phyloP scores from a whole-genome alignment of 768 basidiomycete genomes.

The Phlebiopsis flavidoalba region DNA sequence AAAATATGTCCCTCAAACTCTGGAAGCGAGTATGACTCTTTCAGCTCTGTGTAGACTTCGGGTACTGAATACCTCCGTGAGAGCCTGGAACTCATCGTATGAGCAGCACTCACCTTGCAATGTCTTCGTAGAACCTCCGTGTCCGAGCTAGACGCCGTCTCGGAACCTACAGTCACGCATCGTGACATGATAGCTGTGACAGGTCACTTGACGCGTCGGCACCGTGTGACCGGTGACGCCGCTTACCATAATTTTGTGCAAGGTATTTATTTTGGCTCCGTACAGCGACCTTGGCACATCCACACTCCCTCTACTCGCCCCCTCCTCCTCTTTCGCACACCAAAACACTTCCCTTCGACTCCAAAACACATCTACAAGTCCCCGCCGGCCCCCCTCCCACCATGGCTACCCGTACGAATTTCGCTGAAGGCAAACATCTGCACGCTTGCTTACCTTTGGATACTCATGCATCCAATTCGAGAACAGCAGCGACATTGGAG shows the following conservation, averaged over 20 bases:
- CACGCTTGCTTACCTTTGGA: background rate
- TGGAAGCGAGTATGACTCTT: no score
- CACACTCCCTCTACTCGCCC: background rate
- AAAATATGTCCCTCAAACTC: no score
- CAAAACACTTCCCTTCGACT: background rate
- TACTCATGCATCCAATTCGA: slow-evolving; percentile 84
- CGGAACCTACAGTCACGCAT: no score
- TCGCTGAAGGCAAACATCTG: background rate
- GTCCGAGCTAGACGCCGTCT: no score
- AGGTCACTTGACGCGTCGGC: background rate
- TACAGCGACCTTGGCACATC: background rate
- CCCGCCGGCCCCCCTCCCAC: slow-evolving; percentile 11
- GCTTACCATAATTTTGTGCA: background rate
- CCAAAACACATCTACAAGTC: background rate
- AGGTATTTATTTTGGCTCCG: background rate
- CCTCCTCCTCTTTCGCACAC: background rate
- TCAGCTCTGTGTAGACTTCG: no score
- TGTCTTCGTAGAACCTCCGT: no score
- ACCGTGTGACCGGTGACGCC: slow-evolving; percentile 1
- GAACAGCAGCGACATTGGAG: slow-evolving; percentile 93
- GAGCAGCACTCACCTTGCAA: no score
- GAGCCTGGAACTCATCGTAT: no score
- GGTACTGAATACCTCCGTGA: no score
- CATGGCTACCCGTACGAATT: slow-evolving; percentile 66
- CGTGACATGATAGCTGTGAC: background rate